Conservation (phyloP, 768 basidiomycete species). For the Hygrophoropsis aurantiaca region DNA sequence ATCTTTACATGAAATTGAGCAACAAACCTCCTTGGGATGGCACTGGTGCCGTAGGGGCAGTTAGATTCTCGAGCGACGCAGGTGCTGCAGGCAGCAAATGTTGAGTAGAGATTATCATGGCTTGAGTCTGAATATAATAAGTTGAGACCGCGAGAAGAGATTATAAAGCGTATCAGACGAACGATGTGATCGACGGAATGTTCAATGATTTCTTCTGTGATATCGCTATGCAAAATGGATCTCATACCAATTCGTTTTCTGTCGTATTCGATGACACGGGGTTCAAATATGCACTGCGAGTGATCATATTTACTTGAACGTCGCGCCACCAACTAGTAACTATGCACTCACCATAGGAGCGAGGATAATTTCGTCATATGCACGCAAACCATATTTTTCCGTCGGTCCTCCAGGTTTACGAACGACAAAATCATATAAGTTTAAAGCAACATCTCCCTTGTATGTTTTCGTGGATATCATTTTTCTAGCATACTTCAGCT, state of each 20-base stretch:
- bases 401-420: slow-evolving; percentile 72
- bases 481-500: slow-evolving; percentile 3
- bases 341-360: slow-evolving; percentile 78
- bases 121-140: slow-evolving; percentile 62
- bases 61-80: slow-evolving; percentile 24
- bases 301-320: background rate
- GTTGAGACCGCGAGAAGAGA: slow-evolving; percentile 1
- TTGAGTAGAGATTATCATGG: slow-evolving; percentile 89
- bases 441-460: slow-evolving; percentile 86
- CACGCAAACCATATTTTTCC: slow-evolving; percentile 85
- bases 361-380: slow-evolving; percentile 93
- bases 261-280: slow-evolving; percentile 89
- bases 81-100: slow-evolving; percentile 56
- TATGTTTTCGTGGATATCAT: background rate
- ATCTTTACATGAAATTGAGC: background rate
- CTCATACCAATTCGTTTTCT: slow-evolving; percentile 58
- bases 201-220: slow-evolving; percentile 75
- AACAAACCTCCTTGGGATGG: slow-evolving; percentile 28
- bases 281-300: slow-evolving; percentile 85
- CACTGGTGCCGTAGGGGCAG: slow-evolving; percentile 16
- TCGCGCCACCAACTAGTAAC: background rate
- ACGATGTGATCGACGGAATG: slow-evolving; percentile 55
- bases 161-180: slow-evolving; percentile 13
- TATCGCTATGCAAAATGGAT: slow-evolving; percentile 51
- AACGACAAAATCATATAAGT: slow-evolving; percentile 88